A percentile compares a stretch with the other conserved stretches of the same genome.
Evolutionary conservation across 768 basidiomycete species (phyloP).

Genomic region (Pleurotus tuoliensis): DNA sequence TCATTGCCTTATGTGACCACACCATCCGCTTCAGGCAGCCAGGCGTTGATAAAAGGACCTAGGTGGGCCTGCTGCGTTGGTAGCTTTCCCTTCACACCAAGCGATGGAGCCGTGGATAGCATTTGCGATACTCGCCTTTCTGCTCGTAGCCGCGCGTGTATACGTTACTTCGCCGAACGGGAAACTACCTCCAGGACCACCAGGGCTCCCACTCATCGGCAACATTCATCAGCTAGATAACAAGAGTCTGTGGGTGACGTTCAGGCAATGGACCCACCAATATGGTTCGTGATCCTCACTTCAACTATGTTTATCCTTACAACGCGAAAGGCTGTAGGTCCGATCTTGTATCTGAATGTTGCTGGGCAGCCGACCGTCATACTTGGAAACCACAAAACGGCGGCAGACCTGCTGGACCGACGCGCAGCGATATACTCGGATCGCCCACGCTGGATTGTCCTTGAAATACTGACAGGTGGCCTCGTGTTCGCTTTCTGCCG

Average conservation of each 20-base stretch:
- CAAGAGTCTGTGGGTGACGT: conserved; percentile 16
- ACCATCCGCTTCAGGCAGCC: too few relatives aligned
- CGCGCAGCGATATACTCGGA: conserved; percentile 22
- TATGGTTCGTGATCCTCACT: conserved; percentile 12
- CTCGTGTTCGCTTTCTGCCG: conserved; percentile 19
- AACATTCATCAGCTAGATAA: conserved; percentile 18
- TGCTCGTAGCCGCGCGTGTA: background rate
- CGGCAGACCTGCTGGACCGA: conserved; percentile 28
- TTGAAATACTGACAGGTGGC: conserved; percentile 27
- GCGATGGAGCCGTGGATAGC: background rate
- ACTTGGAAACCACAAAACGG: conserved; percentile 25
- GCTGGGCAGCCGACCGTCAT: conserved; percentile 21
- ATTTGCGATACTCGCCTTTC: background rate
- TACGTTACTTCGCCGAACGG: background rate
- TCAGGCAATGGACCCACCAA: conserved; percentile 16
- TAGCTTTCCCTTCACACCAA: too few relatives aligned
- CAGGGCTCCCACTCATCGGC: conserved; percentile 18
- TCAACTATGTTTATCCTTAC: too few relatives aligned
- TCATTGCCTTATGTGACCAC: too few relatives aligned
- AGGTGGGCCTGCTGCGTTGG: too few relatives aligned
- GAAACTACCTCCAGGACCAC: conserved; percentile 23
- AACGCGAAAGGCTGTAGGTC: conserved; percentile 7
- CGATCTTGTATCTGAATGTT: conserved; percentile 13
- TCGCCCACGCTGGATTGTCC: conserved; percentile 23
- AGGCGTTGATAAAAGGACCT: too few relatives aligned